Evolutionary conservation across 2,329 filamentous ascomycete species (phyloP).

Genomic region (Curvularia verruculosa): DNA sequence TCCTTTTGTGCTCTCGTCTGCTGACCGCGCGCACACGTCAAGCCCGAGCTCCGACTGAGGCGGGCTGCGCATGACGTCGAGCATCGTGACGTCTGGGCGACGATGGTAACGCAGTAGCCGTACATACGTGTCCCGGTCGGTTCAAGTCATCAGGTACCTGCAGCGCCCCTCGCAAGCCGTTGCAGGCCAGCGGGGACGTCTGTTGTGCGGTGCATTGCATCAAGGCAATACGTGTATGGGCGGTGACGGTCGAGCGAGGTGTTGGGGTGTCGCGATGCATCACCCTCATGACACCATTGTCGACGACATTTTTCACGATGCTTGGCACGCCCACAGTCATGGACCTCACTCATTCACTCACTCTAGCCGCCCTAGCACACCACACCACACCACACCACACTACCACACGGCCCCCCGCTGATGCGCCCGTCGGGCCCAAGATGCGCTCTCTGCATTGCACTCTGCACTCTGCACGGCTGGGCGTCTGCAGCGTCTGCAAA

Average conservation of each 20-base stretch:
- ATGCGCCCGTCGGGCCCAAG: neutral
- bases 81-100: conserved; percentile 42
- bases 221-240: too few species aligned
- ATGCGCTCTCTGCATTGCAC: too few species aligned
- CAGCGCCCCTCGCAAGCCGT: conserved; percentile 5
- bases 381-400: too few species aligned
- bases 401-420: neutral
- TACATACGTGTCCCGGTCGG: conserved; percentile 3
- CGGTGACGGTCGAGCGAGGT: too few species aligned
- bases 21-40: conserved; percentile 7
- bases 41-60: neutral
- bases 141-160: conserved; percentile 19
- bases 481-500: conserved; percentile 6
- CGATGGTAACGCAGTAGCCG: conserved; percentile 9
- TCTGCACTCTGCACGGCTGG: neutral
- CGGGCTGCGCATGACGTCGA: conserved; percentile 41
- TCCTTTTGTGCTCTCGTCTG: neutral
- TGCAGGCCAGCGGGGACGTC: neutral
- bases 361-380: neutral
- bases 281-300: conserved; percentile 28
- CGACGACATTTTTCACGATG: conserved; percentile 36
- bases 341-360: neutral
- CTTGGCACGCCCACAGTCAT: conserved; percentile 24
- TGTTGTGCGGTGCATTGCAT: neutral
- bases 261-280: neutral